A percentile compares a stretch with the other conserved stretches of the same genome.
Evolutionary conservation across 108 stramenopile species (phyloP).

Genomic region (Skeletonema costatum): DNA sequence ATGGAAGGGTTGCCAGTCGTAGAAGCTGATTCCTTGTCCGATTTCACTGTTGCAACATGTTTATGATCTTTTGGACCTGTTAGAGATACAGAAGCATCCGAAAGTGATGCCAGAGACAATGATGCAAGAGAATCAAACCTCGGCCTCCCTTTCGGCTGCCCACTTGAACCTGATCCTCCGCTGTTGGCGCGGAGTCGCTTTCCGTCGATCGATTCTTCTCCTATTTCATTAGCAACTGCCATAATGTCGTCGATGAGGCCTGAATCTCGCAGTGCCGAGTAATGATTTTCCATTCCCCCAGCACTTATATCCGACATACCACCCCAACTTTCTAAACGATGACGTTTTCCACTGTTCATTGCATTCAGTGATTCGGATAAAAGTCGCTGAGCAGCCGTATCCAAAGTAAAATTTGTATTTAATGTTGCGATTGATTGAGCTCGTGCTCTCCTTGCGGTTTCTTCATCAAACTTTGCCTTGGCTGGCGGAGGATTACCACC

Average conservation of each 20-base stretch:
- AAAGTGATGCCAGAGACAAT: slow-evolving; percentile 58
- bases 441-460: slow-evolving; percentile 18
- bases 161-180: slow-evolving; percentile 25
- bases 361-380: slow-evolving; percentile 19
- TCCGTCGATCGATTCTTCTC: slow-evolving; percentile 26
- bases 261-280: slow-evolving; percentile 40
- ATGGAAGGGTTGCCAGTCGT: slow-evolving; percentile 38
- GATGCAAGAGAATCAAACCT: slow-evolving; percentile 68
- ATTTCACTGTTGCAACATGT: slow-evolving; percentile 9
- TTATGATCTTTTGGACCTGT: slow-evolving; percentile 26
- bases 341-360: slow-evolving; percentile 34
- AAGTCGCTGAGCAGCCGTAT: slow-evolving; percentile 23
- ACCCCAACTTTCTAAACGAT: slow-evolving; percentile 86
- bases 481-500: background rate
- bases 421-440: slow-evolving; percentile 27
- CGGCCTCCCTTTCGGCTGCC: slow-evolving; percentile 36
- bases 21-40: slow-evolving; percentile 10
- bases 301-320: slow-evolving; percentile 84
- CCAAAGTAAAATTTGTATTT: slow-evolving; percentile 27
- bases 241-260: slow-evolving; percentile 60
- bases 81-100: slow-evolving; percentile 45
- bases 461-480: slow-evolving; percentile 23
- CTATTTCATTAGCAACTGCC: slow-evolving; percentile 58
- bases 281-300: slow-evolving; percentile 18
- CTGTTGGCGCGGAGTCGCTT: slow-evolving; percentile 20